Base-by-base conservation (phyloP, 2,329 filamentous ascomycete genomes). In the Neopestalotiopsis rosae region DNA sequence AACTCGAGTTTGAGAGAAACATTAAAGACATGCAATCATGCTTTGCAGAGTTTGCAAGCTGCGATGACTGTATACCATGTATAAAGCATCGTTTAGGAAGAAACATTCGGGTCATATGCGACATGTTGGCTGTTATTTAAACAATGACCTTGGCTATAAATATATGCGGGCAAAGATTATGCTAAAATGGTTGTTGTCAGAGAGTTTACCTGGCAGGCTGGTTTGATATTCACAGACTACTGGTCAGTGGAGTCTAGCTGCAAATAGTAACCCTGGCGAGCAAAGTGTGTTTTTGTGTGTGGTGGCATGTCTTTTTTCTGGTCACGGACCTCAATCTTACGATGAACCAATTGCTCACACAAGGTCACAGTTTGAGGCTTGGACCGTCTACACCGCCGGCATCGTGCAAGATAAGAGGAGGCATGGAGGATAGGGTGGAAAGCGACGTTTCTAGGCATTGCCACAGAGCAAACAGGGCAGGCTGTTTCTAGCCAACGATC, bases 91-190 rank as follows among this genome's bases (percentile, higher is more conserved):
- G 14, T 14, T 12, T 61, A 61, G 7, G 30, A 34, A 14, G 14
- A 61, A 61, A 34, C 57, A 61, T 30, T 61, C 32, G 30, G 20
- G 20, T 14, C 10, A n/a, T 17, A 34, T 34, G 3, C 32, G 12
- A 61, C n/a, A 61, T 61, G 20, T 30, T 61, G 32, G 57, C 32
- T 34, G 57, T 24, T 61, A 61, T 61, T 61, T 28, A 61, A 61
- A 61, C 57, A 34, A 61, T 61, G 57, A 17, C 17, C 24, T 34
- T 34, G 57, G 6, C 14, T 61, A 61, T 61, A 61, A 34, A 30
- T 61, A 61, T 61, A 30, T 61, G 12, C 17, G 17, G 14, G 12
- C 24, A 28, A 61, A 17, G 28, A 61, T 61, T 34, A 28, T 34
- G 57, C 57, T 30, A 30, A 61, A 32, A 20, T 34, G 24, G 24